Conservation (phyloP, 805 yeast genomes). For the Ogataea nonfermentans region DNA sequence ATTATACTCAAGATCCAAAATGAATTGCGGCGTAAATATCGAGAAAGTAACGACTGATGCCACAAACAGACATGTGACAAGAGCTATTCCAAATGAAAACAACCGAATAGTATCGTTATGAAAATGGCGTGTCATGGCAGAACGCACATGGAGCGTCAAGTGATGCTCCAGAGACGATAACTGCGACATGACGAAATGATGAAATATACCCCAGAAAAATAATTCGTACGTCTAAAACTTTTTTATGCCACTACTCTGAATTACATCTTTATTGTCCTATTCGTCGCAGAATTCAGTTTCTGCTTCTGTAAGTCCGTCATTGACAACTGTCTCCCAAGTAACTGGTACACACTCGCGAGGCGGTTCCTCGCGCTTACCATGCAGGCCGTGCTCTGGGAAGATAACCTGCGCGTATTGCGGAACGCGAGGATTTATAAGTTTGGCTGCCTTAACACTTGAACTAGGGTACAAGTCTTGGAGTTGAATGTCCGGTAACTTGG, state of each 20-base stretch:
- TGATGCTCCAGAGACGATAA: constrained; percentile 36
- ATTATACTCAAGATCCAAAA: constrained; percentile 52
- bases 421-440: constrained; percentile 15
- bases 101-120: constrained; percentile 42
- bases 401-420: constrained; percentile 23
- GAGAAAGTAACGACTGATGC: constrained; percentile 86
- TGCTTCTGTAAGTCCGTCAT: constrained; percentile 7
- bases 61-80: constrained; percentile 66
- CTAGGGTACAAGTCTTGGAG: not conserved
- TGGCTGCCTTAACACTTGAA: not conserved
- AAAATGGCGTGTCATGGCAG: constrained; percentile 40
- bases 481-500: constrained; percentile 8
- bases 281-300: constrained; percentile 5
- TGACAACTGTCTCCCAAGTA: constrained; percentile 8
- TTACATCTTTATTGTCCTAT: not conserved
- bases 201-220: constrained; percentile 2
- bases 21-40: constrained; percentile 70
- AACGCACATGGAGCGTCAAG: constrained; percentile 45
- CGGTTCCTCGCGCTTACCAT: constrained; percentile 4
- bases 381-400: constrained; percentile 15
- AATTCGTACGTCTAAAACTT: not conserved
- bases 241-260: constrained; percentile 4
- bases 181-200: constrained; percentile 13
- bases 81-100: constrained; percentile 54
- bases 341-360: constrained; percentile 6